A percentile compares a stretch with the other conserved stretches of the same genome.
Conservation (phyloP, 1,284 basidiomycete genomes). For the Papiliotrema laurentii region DNA sequence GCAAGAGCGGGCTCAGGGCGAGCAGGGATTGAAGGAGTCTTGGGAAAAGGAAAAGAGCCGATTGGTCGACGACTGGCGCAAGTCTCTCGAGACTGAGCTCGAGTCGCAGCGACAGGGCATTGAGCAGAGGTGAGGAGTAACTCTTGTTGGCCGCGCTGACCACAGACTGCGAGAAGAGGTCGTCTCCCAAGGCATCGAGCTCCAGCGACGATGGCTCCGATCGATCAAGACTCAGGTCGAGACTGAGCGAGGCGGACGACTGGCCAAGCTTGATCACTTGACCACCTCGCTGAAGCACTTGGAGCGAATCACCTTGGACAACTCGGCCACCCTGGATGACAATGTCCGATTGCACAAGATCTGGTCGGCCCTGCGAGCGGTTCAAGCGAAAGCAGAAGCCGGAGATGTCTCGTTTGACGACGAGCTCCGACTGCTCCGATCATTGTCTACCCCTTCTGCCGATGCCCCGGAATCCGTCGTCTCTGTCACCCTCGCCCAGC, state of each 20-base stretch:
- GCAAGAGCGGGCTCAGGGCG: slow-evolving; percentile 77
- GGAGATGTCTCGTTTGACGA: slow-evolving; percentile 70
- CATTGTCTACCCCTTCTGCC: slow-evolving; percentile 60
- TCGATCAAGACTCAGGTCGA: slow-evolving; percentile 96
- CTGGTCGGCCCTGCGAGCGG: slow-evolving; percentile 50
- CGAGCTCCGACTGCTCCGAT: slow-evolving; percentile 75
- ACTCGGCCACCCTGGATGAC: slow-evolving; percentile 81
- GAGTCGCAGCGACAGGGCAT: slow-evolving; percentile 87
- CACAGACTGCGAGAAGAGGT: slow-evolving; percentile 86
- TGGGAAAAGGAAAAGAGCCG: slow-evolving; percentile 74
- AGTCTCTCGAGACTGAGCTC: slow-evolving; percentile 81
- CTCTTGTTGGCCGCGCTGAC: neutral
- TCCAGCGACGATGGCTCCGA: slow-evolving; percentile 92
- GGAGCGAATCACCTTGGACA: slow-evolving; percentile 85
- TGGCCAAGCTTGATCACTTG: slow-evolving; percentile 91
- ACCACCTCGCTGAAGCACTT: slow-evolving; percentile 84
- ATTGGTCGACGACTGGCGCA: slow-evolving; percentile 74
- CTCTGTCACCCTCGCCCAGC: slow-evolving; percentile 61
- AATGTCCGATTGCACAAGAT: slow-evolving; percentile 72
- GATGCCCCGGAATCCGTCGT: slow-evolving; percentile 52
- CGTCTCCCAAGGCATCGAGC: slow-evolving; percentile 91
- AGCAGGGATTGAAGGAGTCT: slow-evolving; percentile 77
- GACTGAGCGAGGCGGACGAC: slow-evolving; percentile 89
- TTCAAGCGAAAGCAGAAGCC: slow-evolving; percentile 54
- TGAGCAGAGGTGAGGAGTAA: slow-evolving; percentile 69